These are phyloP conservation scores for Rauvolfia tetraphylla DNA, from an alignment of 257 asterid species.

Conservation along the genomic window DNA sequence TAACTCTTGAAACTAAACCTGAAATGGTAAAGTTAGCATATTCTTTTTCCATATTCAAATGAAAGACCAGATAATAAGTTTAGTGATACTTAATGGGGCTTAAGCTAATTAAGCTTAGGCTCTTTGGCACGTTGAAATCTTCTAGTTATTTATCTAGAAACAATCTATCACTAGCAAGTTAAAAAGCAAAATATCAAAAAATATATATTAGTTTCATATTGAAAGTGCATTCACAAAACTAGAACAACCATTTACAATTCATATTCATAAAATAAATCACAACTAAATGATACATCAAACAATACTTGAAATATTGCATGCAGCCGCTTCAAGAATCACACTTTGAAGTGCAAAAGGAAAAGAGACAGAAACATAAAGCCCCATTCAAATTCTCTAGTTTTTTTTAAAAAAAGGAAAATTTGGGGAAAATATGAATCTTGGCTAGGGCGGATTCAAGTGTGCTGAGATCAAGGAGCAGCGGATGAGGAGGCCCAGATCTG, in stretches of 20 bases:
- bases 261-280: neutral
- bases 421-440: slow-evolving; percentile 33
- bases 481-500: slow-evolving; percentile 57
- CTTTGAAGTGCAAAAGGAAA: neutral
- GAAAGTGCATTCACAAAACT: neutral
- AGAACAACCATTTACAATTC: neutral
- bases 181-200: neutral
- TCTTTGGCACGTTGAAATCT: neutral
- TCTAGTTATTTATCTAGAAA: neutral
- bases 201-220: neutral
- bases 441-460: slow-evolving; percentile 65
- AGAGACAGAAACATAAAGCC: neutral
- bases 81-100: neutral
- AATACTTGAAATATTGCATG: neutral
- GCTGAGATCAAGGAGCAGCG: slow-evolving; percentile 58
- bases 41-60: neutral
- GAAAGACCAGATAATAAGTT: neutral
- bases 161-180: neutral
- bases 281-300: neutral
- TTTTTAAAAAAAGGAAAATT: neutral
- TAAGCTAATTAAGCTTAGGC: neutral
- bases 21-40: neutral
- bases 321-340: neutral
- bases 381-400: neutral
- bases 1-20: neutral